Conservation (phyloP, 441 rosid genomes). For the Populus trichocarpa region DNA sequence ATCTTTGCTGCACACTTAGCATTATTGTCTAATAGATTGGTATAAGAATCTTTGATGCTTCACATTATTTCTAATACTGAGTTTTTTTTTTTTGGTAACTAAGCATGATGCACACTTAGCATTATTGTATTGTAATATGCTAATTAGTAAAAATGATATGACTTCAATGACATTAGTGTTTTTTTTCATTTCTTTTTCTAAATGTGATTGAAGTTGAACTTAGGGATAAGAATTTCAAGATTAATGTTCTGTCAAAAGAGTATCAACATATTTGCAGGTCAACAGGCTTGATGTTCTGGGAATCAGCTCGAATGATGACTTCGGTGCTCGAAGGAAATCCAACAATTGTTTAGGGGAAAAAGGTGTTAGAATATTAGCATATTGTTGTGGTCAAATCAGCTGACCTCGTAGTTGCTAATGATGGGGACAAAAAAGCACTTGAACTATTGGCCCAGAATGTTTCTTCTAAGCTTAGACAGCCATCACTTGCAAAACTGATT, state of each 20-base stretch:
- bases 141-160: not conserved
- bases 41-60: too few species aligned
- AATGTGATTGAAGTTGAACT: slow-evolving; percentile 61
- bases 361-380: slow-evolving; percentile 69
- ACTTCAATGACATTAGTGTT: not conserved
- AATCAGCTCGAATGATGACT: slow-evolving; percentile 88
- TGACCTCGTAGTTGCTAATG: slow-evolving; percentile 67
- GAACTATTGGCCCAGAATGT: slow-evolving; percentile 54
- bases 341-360: slow-evolving; percentile 55
- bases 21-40: too few species aligned
- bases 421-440: slow-evolving; percentile 62
- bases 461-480: slow-evolving; percentile 46
- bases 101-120: too few species aligned
- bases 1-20: too few species aligned
- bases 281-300: slow-evolving; percentile 95
- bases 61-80: too few species aligned
- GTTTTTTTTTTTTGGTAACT: too few species aligned
- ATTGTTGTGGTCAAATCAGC: slow-evolving; percentile 61
- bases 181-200: slow-evolving; percentile 3
- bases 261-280: slow-evolving; percentile 87
- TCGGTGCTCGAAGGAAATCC: slow-evolving; percentile 70
- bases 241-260: slow-evolving; percentile 66
- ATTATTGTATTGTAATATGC: not conserved
- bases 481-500: slow-evolving; percentile 39
- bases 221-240: slow-evolving; percentile 39